phyloP scores from a whole-genome alignment of 2,329 filamentous ascomycete genomes.

The Exophiala xenobiotica region DNA sequence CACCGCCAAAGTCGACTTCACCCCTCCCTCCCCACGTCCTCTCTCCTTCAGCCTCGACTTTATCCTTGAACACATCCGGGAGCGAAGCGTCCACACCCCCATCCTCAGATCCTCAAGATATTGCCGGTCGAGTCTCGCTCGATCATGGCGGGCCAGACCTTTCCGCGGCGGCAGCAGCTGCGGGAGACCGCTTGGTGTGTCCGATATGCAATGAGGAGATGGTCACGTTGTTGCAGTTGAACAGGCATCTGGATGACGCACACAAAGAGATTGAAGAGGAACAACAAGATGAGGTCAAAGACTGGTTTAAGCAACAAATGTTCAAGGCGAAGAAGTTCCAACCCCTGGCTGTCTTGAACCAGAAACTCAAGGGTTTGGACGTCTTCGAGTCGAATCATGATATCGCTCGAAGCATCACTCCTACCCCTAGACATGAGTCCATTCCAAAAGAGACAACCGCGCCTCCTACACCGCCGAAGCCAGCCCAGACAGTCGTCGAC shows the following conservation, averaged over 20 bases:
- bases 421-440: constrained; percentile 30
- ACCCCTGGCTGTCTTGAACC: constrained; percentile 84
- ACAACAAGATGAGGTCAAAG: constrained; percentile 91
- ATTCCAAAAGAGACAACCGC: constrained; percentile 29
- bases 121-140: constrained; percentile 76
- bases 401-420: constrained; percentile 41
- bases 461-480: constrained; percentile 33
- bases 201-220: constrained; percentile 99
- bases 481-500: constrained; percentile 54
- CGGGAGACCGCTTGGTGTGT: constrained; percentile 73
- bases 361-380: constrained; percentile 87
- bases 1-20: constrained; percentile 43
- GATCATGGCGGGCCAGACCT: constrained; percentile 56
- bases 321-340: constrained; percentile 91
- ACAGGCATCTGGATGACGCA: constrained; percentile 82
- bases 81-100: constrained; percentile 68
- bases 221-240: constrained; percentile 92
- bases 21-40: constrained; percentile 48
- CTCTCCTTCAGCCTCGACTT: constrained; percentile 68
- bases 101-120: constrained; percentile 71
- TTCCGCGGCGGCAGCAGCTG: constrained; percentile 51
- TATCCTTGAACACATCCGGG: constrained; percentile 60
- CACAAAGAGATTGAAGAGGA: constrained; percentile 87
- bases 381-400: constrained; percentile 91
- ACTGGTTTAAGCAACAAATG: constrained; percentile 95